A percentile compares a stretch with the other conserved stretches of the same genome.
Conservation (phyloP, 179 eudicot genomes). For the Vitellaria paradoxa region DNA sequence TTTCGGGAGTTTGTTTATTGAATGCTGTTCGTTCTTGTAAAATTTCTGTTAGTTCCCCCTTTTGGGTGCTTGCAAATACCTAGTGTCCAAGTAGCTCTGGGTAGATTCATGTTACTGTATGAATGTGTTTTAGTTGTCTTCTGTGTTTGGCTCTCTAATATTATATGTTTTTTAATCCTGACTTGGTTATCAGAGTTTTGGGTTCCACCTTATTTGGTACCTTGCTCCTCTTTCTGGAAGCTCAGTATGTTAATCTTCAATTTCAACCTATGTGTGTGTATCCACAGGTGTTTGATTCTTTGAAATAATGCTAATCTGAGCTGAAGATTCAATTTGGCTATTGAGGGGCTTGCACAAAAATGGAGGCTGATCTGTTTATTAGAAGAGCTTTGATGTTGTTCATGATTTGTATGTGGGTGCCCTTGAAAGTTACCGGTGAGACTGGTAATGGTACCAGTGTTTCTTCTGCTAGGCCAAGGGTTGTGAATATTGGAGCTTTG, state of each 20-base stretch:
- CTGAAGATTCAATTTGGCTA: not conserved
- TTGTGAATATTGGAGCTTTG: slow-evolving; percentile 71
- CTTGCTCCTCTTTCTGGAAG: slow-evolving; percentile 8
- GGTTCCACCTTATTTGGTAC: not conserved
- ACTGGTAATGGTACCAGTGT: slow-evolving; percentile 12
- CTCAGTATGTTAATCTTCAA: slow-evolving; percentile 7
- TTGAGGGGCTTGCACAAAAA: slow-evolving; percentile 5
- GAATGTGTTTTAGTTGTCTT: slow-evolving; percentile 2
- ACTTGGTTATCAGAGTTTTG: slow-evolving; percentile 6
- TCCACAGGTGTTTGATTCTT: slow-evolving; percentile 13
- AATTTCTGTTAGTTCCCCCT: slow-evolving; percentile 15
- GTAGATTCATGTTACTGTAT: not conserved
- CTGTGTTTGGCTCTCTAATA: not conserved
- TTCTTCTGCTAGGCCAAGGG: slow-evolving; percentile 34
- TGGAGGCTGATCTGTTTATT: slow-evolving; percentile 6
- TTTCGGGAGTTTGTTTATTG: slow-evolving; percentile 3
- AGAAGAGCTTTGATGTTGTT: slow-evolving; percentile 4
- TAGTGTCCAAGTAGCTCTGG: slow-evolving; percentile 10
- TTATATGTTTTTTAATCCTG: not conserved
- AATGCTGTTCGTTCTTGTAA: not conserved
- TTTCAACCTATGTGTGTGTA: not conserved
- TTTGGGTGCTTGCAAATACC: slow-evolving; percentile 11
- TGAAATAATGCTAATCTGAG: slow-evolving; percentile 13
- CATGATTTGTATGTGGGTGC: slow-evolving; percentile 17
- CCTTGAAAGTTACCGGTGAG: slow-evolving; percentile 20